These are phyloP conservation scores for Nannizziopsis barbatae DNA, from an alignment of 2,329 filamentous ascomycete genomes.

Conservation along the genomic window DNA sequence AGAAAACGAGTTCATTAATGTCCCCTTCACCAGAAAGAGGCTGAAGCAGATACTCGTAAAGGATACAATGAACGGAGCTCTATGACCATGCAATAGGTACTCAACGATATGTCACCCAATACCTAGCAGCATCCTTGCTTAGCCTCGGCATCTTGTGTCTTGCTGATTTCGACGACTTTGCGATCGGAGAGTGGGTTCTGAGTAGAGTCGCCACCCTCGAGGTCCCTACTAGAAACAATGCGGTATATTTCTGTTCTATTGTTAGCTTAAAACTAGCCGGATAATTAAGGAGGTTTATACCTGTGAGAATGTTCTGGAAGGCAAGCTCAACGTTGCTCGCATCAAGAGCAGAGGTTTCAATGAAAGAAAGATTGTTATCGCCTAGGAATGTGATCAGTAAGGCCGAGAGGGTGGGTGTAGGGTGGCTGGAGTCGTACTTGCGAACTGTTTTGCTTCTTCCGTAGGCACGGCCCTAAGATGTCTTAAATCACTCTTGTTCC, in stretches of 20 bases:
- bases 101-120: slow-evolving; percentile 9
- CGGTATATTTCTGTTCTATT: slow-evolving; percentile 78
- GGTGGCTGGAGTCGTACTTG: slow-evolving; percentile 49
- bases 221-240: slow-evolving; percentile 94
- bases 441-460: slow-evolving; percentile 95
- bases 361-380: slow-evolving; percentile 97
- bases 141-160: slow-evolving; percentile 65
- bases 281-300: slow-evolving; percentile 43
- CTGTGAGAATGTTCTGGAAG: slow-evolving; percentile 98
- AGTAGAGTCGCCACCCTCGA: slow-evolving; percentile 75
- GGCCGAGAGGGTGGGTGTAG: background rate
- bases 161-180: slow-evolving; percentile 72
- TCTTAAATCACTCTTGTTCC: slow-evolving; percentile 99
- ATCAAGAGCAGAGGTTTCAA: slow-evolving; percentile 96
- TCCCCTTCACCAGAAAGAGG: slow-evolving; percentile 5
- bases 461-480: slow-evolving; percentile 94
- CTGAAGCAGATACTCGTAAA: slow-evolving; percentile 11
- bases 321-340: slow-evolving; percentile 98
- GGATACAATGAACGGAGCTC: slow-evolving; percentile 17
- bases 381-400: slow-evolving; percentile 43
- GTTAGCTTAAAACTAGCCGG: slow-evolving; percentile 14
- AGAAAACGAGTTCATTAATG: slow-evolving; percentile 13
- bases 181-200: slow-evolving; percentile 68
- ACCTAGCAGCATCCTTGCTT: slow-evolving; percentile 46
- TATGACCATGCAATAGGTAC: slow-evolving; percentile 10